Evolutionary conservation across 495 filamentous ascomycete species (phyloP), one percentile per base, ranked within the genome.

Genomic region (Aspergillus taichungensis): DNA sequence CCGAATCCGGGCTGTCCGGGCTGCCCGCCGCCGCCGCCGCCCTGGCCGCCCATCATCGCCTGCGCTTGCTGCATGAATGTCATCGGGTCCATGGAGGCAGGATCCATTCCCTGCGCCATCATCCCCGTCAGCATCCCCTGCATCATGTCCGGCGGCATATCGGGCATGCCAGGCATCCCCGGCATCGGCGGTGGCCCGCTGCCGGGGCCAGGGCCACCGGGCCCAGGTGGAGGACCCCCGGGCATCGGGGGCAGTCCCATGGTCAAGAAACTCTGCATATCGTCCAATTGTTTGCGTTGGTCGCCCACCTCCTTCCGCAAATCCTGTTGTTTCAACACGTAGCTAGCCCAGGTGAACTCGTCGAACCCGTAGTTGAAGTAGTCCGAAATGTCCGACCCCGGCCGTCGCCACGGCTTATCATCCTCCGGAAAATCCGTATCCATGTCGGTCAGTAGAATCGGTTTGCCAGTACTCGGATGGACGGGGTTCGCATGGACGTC

Each of bases 331-430:
- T 94, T 94, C 48, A 88, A 65, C 28, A 90, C 90, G 65, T 97
- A 98, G 47, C 87, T 79, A 27, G 90, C 85, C 92, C 92, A 98
- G 11, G 94, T 96, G 61, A 97, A 98, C 64, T 98, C 92, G 68
- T 98, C 92, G 51, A 98, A 98, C 31, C 94, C 94, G 69, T 97
- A 98, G 69, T 98, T 98, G 76, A 98, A 98, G 64, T 92, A 98
- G 63, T 98, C 92, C 24, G 84, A 88, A 34, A 94, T 76, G 61
- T 97, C 92, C 36, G 91, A 84, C n/a, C 92, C 92, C 7, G 92
- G 92, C 47, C 88, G 83, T 27, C 92, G 82, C 92, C 92, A 98
- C 30, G 91, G 92, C 66, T 95, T 96, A 53, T 88, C 85, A 53
- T 86, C 82, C 18, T 69, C 53, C 6, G 83, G 76, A 31, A 94